Percentiles rank a stretch among this genome's conserved stretches.
These are phyloP conservation scores for Cicer pinnatifidum DNA, from an alignment of 306 rosid species.

Conservation along the genomic window DNA sequence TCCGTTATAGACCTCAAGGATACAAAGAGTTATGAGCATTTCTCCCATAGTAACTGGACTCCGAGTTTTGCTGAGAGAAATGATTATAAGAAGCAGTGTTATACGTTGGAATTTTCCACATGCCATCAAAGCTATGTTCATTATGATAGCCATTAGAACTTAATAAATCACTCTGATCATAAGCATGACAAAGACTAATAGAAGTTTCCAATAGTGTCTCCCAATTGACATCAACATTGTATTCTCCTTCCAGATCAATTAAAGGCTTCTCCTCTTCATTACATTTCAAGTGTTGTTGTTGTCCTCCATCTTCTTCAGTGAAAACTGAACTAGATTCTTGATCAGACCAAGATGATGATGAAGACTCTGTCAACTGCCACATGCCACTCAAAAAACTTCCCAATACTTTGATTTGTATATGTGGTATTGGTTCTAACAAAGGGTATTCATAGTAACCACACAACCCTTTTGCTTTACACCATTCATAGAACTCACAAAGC, in stretches of 20 bases:
- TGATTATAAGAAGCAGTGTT: constrained; percentile 50
- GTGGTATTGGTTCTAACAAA: constrained; percentile 59
- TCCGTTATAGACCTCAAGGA: constrained; percentile 22
- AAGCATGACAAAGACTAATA: constrained; percentile 35
- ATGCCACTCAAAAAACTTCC: constrained; percentile 61
- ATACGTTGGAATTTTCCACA: constrained; percentile 35
- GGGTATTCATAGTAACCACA: constrained; percentile 71
- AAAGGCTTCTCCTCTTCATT: constrained; percentile 56
- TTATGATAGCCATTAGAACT: neutral
- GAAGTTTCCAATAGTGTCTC: constrained; percentile 75
- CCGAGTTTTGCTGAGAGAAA: constrained; percentile 39
- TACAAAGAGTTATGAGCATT: neutral
- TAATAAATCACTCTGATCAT: constrained; percentile 23
- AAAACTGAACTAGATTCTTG: constrained; percentile 25
- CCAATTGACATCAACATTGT: constrained; percentile 51
- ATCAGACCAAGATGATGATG: constrained; percentile 38
- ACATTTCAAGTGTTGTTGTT: constrained; percentile 15
- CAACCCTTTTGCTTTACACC: constrained; percentile 59
- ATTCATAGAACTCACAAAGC: constrained; percentile 63
- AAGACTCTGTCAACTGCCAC: constrained; percentile 72
- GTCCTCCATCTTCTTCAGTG: constrained; percentile 38
- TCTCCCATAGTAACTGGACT: constrained; percentile 22
- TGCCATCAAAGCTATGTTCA: neutral
- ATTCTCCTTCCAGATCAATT: constrained; percentile 49
- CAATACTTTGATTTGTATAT: constrained; percentile 59